These are phyloP conservation scores for Candida golubevii DNA, from an alignment of 805 yeast species.

Conservation along the genomic window DNA sequence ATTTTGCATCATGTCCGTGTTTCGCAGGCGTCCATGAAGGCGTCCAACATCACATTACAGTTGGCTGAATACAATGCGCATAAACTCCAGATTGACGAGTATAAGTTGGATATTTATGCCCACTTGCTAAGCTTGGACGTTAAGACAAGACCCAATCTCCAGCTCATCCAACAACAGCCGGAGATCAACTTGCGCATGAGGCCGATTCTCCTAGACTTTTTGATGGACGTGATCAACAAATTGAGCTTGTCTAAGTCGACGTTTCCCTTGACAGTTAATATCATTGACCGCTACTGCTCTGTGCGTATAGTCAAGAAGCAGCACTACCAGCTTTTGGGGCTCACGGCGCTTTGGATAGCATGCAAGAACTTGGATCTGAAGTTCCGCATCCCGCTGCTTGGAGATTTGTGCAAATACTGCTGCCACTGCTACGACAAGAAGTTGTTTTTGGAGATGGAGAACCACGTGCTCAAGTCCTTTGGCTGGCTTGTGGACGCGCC, in stretches of 20 bases:
- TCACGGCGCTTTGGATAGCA: conserved; percentile 42
- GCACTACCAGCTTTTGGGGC: conserved; percentile 42
- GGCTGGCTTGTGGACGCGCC: conserved; percentile 63
- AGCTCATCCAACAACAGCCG: conserved; percentile 42
- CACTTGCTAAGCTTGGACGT: conserved; percentile 27
- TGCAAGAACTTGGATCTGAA: conserved; percentile 49
- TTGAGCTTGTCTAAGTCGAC: conserved; percentile 37
- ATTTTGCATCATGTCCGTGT: conserved; percentile 23
- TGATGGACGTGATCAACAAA: conserved; percentile 43
- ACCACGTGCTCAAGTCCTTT: conserved; percentile 57
- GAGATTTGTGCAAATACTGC: conserved; percentile 51
- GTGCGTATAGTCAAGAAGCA: conserved; percentile 43
- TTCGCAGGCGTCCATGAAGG: conserved; percentile 29
- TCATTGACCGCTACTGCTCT: conserved; percentile 42
- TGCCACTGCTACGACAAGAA: conserved; percentile 54
- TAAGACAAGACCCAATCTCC: conserved; percentile 20
- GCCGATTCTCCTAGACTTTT: conserved; percentile 39
- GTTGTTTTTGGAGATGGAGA: conserved; percentile 63
- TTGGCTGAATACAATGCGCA: conserved; percentile 48
- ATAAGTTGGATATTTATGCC: conserved; percentile 40
- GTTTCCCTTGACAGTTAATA: conserved; percentile 42
- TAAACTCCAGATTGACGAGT: conserved; percentile 39
- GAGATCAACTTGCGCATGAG: conserved; percentile 43
- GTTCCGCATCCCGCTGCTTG: conserved; percentile 53
- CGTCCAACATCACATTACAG: conserved; percentile 36